phyloP scores from a whole-genome alignment of 768 basidiomycete genomes.

The Tricholoma flavovirens region DNA sequence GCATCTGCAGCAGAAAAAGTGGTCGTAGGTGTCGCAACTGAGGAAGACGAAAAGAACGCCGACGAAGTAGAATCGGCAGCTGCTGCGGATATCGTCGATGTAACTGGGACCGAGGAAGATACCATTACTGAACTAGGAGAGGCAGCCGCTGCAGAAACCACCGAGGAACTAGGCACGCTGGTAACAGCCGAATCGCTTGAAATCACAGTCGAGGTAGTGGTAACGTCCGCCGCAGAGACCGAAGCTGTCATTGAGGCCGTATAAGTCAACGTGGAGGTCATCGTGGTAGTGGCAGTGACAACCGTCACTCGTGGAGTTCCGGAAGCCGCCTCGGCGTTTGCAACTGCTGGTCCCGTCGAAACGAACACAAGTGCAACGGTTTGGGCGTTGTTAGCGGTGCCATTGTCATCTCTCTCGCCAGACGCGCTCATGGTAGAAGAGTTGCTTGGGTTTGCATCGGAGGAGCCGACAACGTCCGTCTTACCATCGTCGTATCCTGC shows the following conservation, averaged over 20 bases:
- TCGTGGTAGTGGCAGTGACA: slow-evolving; percentile 19
- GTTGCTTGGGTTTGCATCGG: background rate
- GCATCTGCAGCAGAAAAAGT: slow-evolving; percentile 12
- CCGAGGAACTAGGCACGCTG: background rate
- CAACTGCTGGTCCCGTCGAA: slow-evolving; percentile 29
- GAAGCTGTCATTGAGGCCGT: slow-evolving; percentile 18
- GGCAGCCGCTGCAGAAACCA: background rate
- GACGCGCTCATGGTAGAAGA: slow-evolving; percentile 11
- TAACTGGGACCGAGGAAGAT: background rate
- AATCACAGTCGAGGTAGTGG: slow-evolving; percentile 1
- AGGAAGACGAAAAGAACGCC: background rate
- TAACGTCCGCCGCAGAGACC: slow-evolving; percentile 11
- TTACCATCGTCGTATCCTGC: slow-evolving; percentile 22
- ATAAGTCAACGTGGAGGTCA: slow-evolving; percentile 21
- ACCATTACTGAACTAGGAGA: slow-evolving; percentile 3
- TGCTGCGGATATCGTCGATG: background rate
- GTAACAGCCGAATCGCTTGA: background rate
- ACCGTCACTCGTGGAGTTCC: slow-evolving; percentile 7
- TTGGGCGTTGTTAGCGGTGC: slow-evolving; percentile 16
- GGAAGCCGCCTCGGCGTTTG: slow-evolving; percentile 12
- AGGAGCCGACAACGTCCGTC: slow-evolving; percentile 1
- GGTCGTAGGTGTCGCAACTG: background rate
- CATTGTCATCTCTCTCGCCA: slow-evolving; percentile 15
- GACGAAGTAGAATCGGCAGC: background rate
- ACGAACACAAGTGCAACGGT: slow-evolving; percentile 53